Percentiles rank a stretch among this genome's conserved stretches.
Conservation (phyloP, 345 rosid genomes). For the Nasturtium officinale region DNA sequence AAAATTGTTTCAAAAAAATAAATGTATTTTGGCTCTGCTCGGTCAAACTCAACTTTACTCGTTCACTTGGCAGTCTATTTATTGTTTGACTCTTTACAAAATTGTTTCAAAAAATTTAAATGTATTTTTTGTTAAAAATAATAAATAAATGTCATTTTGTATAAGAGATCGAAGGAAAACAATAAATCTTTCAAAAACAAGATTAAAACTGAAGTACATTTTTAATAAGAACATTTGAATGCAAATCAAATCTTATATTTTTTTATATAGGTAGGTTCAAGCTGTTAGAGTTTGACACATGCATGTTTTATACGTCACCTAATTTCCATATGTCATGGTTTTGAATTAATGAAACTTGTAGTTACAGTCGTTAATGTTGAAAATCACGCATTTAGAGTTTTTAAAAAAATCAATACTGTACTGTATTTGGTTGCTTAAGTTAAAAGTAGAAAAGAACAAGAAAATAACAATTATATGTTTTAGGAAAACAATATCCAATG, state of each 20-base stretch:
- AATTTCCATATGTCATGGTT: slow-evolving; percentile 9
- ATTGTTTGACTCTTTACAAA: background rate
- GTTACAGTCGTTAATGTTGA: background rate
- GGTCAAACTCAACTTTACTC: slow-evolving; percentile 12
- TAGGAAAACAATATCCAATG: no score
- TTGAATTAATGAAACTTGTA: slow-evolving; percentile 17
- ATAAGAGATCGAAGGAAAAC: background rate
- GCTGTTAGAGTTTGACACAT: slow-evolving; percentile 16
- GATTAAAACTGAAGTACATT: background rate
- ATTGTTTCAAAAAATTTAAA: background rate
- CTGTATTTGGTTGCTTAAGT: no score
- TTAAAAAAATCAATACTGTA: no score
- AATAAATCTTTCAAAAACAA: background rate
- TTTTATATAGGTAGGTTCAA: slow-evolving; percentile 1
- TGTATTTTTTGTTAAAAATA: no score
- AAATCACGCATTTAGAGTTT: background rate
- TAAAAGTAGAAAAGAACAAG: no score
- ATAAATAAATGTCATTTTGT: background rate
- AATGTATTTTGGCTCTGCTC: background rate
- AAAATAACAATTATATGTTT: no score
- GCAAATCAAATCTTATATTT: background rate
- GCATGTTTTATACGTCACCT: slow-evolving; percentile 20
- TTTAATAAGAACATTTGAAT: background rate
- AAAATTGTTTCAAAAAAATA: background rate
- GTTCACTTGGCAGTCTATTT: slow-evolving; percentile 5